Evolutionary conservation across 2,329 filamentous ascomycete genomes (phyloP), one percentile per base, ranked within the genome.

Genomic region (Apiospora hydei): DNA sequence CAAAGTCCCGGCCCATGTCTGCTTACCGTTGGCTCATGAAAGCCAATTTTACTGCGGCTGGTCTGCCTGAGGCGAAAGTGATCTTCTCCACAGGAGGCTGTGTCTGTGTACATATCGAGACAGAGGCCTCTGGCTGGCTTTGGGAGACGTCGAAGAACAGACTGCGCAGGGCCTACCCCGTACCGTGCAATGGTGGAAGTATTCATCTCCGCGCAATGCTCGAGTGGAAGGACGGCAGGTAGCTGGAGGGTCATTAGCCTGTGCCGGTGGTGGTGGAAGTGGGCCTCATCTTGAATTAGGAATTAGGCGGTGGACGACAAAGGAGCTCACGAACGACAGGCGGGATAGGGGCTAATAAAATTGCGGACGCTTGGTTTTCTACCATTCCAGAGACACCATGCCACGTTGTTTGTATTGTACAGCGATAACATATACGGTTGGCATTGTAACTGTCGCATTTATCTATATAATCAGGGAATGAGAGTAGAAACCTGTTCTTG

Each of bases 271-370:
- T 38, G 16, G 34, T 13, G 30, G 16, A 64, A 41, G 57, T 64
- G 57, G 57, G 57, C 57, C 34, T 41, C 38, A n/a, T 64, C 34
- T 64, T 38, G 57, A 64, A 41, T 64, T 41, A 13, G 53, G 30
- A 30, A 34, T 57, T 61, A n/a, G 34, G 57, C 34, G 57, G 34
- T 41, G 34, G 57, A 34, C 46, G 46, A n/a, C 21, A 49, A 49
- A n/a, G 30, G 30, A 64, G 34, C 57, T 13, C 30, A 64, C 21
- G 8, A 21, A 11, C 49, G n/a, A 51, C 57, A 41, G n/a, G 18
- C 8, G 21, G 18, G 57, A 64, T n/a, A 64, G 57, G 57, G 57
- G 57, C 57, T 41, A 64, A 4, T 41, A 64, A 4, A 64, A 41
- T 64, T 30, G 34, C 21, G 34, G 34, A n/a, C 34, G 57, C 8